Conservation (phyloP, 2,329 filamentous ascomycete genomes). For the Cyphellophora europaea region DNA sequence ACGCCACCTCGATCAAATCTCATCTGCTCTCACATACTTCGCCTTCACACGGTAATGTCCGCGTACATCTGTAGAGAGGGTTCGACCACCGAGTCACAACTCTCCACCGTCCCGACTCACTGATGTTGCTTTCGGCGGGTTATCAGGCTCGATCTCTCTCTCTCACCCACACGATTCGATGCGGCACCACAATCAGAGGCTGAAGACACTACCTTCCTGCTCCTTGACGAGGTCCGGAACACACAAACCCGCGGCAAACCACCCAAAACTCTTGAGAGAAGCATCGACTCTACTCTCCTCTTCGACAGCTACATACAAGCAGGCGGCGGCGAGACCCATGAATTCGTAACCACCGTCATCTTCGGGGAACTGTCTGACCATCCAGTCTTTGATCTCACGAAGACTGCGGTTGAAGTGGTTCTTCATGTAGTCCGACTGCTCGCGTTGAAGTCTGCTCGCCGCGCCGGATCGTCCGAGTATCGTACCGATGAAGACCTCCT, state of each 20-base stretch:
- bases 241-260: constrained; percentile 10
- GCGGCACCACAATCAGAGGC: too few relatives aligned
- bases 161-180: too few relatives aligned
- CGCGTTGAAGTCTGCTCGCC: constrained; percentile 29
- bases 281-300: constrained; percentile 1
- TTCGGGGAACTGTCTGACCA: constrained; percentile 2
- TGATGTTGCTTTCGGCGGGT: too few relatives aligned
- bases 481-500: constrained; percentile 49
- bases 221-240: constrained; percentile 11
- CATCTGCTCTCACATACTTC: too few relatives aligned
- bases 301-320: constrained; percentile 4
- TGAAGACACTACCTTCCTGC: constrained; percentile 1
- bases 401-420: constrained; percentile 34
- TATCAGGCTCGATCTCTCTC: too few relatives aligned
- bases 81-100: too few relatives aligned
- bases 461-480: constrained; percentile 43
- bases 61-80: too few relatives aligned
- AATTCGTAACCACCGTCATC: constrained; percentile 4
- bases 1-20: too few relatives aligned
- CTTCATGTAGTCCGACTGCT: constrained; percentile 32
- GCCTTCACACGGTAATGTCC: too few relatives aligned
- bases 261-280: constrained; percentile 8
- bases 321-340: constrained; percentile 5
- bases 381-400: constrained; percentile 5
- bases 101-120: too few relatives aligned